Evolutionary conservation across 1,139 yeast genomes (phyloP), one percentile per base, ranked within the genome.

Genomic region (Saccharomycopsis hybrid): DNA sequence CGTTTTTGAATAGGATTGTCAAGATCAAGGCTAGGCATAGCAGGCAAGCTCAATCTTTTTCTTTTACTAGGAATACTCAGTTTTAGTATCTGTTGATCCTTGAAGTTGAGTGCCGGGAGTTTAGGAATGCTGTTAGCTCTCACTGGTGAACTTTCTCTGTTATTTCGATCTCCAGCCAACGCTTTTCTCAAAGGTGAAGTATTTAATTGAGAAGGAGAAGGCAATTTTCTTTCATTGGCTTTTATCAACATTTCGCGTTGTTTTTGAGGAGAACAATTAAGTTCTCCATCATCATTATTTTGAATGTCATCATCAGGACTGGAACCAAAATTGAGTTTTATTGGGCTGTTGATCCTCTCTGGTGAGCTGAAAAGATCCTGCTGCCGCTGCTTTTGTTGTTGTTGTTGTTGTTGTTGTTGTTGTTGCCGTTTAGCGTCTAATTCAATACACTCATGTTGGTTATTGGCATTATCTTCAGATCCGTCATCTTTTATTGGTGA

Each of bases 121-220:
- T 3, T 18, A 5, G 32, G 7, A 8, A 25, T 33, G 9, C 25
- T 32, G 11, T 30, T 31, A n/a, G n/a, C n/a, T n/a, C n/a, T n/a
- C 25, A 36, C 36, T 4, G 44, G 32, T n/a, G 31, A 11, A 13
- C 18, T 32, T 5, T 31, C 9, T 9, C 9, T 9, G n/a, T 36
- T 36, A n/a, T n/a, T n/a, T 7, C 7, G 9, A 7, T 7, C 25
- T 35, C 35, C 33, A 29, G 39, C 13, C 13, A 38, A 27, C 3
- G 51, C 49, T 27, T 52, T 46, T 40, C 55, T 33, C 9, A 52
- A 42, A 9, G 55, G 55, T 2, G 55, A 52, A n/a, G 51, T 50
- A 3, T 30, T 29, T n/a, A 52, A 24, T 5, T 41, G 35, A 24
- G 42, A 30, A 11, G 55, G 53, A 27, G 44, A 30, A 4, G 55